Base-by-base conservation (phyloP, 1,139 yeast genomes). In the Saccharomycopsis phalli region DNA sequence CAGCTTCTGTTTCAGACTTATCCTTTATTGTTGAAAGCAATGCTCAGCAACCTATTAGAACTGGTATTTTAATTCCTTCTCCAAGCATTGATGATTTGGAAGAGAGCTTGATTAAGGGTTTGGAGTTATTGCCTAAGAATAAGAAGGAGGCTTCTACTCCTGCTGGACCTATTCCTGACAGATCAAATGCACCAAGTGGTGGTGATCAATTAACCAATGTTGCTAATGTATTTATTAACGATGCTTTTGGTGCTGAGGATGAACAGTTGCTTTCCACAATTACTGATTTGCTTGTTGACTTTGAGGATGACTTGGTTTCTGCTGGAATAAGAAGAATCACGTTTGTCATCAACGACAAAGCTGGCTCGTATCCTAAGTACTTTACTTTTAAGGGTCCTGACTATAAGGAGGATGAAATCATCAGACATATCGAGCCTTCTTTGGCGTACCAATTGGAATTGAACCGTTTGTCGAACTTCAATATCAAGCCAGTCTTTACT, bases 361-460 rank as follows among this genome's bases (percentile, higher is more conserved):
- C 78, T 55, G 97, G 97, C 50, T 62, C 81, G 36, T 87, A 91
- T 65, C 98, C 98, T 53, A 83, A 82, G 62, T 91, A 91, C 68
- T 93, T 81, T 66, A 91, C 98, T 31, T 93, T 83, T 71, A 83
- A 84, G 55, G 95, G 93, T 47, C 94, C 95, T 38, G 73, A 72
- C 31, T 91, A 82, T 60, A 53, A 54, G 33, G 93, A 81, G 63
- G 94, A 91, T 65, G 76, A 81, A 65, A 88, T 88, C 28, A 84
- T 91, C 60, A 88, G 98, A 68, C 96, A 91, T 59, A 86, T 91
- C 55, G 98, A 91, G 63, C 98, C 98, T 25, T 96, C 98, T 34
- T 71, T 91, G 56, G 98, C 98, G 43, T 91, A 80, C 81, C 98
- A 91, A 68, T 73, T 91, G 54, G 98, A 91, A 65, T 72, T 91